Percentiles rank a stretch among this genome's conserved stretches.
Conservation (phyloP, 768 basidiomycete genomes). For the Fomitopsis serialis region DNA sequence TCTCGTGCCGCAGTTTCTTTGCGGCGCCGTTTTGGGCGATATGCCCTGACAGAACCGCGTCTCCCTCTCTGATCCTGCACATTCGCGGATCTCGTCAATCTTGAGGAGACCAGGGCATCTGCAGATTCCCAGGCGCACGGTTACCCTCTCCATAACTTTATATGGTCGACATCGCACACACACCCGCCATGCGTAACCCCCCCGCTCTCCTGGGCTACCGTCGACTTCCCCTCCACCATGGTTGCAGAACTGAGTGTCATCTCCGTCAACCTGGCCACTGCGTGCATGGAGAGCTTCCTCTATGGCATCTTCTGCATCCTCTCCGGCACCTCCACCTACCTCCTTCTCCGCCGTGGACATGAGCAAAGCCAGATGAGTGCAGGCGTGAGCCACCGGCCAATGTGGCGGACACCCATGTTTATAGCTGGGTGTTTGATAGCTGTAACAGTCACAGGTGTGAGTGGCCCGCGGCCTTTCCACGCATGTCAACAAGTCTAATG, state of each 20-base stretch:
- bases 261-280: background rate
- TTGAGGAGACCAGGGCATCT: too few species aligned
- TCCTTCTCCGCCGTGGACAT: background rate
- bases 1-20: too few species aligned
- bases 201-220: background rate
- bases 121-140: too few species aligned
- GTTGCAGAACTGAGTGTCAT: background rate
- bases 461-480: background rate
- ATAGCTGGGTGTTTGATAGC: background rate
- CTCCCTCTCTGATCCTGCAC: too few species aligned
- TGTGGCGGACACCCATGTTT: conserved; percentile 1
- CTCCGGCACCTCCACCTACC: background rate
- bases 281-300: background rate
- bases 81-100: too few species aligned
- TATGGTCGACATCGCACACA: too few species aligned
- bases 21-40: too few species aligned
- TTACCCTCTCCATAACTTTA: too few species aligned
- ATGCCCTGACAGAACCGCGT: too few species aligned
- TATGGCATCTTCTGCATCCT: conserved; percentile 1
- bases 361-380: background rate
- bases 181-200: background rate
- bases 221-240: conserved; percentile 1
- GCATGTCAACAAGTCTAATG: background rate
- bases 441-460: background rate
- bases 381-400: background rate